Evolutionary conservation across 2,329 filamentous ascomycete species (phyloP).

Genomic region (Cordyceps tenuipes): DNA sequence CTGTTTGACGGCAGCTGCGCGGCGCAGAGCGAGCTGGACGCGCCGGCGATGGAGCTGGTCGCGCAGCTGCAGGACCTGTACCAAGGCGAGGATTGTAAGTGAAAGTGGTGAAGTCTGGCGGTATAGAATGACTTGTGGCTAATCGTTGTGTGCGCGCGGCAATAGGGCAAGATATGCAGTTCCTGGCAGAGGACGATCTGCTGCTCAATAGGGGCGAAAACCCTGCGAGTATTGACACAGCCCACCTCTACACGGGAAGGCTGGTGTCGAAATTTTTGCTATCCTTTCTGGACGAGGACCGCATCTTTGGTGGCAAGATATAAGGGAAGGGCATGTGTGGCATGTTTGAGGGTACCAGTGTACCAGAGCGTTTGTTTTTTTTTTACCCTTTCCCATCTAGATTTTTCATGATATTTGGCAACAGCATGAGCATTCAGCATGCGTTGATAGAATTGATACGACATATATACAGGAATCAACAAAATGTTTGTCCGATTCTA

Average conservation of each 20-base stretch:
- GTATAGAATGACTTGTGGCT: neutral
- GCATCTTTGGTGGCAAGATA: slow-evolving; percentile 33
- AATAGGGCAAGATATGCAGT: slow-evolving; percentile 31
- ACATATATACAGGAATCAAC: neutral
- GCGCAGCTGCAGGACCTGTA: slow-evolving; percentile 36
- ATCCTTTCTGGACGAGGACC: slow-evolving; percentile 43
- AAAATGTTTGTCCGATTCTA: slow-evolving; percentile 53
- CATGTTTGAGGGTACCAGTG: too few relatives aligned
- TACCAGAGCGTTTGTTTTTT: neutral
- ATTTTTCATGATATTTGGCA: slow-evolving; percentile 6
- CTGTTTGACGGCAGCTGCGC: slow-evolving; percentile 37
- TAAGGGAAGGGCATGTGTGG: neutral
- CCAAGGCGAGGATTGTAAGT: slow-evolving; percentile 37
- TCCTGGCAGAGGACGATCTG: slow-evolving; percentile 38
- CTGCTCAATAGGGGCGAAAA: slow-evolving; percentile 37
- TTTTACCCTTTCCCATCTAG: neutral
- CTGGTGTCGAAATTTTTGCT: slow-evolving; percentile 46
- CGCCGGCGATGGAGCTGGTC: slow-evolving; percentile 38
- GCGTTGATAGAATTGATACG: neutral
- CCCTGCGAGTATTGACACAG: slow-evolving; percentile 39
- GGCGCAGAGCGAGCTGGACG: slow-evolving; percentile 38
- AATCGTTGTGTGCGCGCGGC: neutral
- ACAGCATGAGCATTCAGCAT: neutral
- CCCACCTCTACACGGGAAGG: slow-evolving; percentile 43
- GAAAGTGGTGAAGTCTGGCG: neutral